Evolutionary conservation across 2,329 filamentous ascomycete genomes (phyloP), one percentile per base, ranked within the genome.

Genomic region (Fusarium longipes): DNA sequence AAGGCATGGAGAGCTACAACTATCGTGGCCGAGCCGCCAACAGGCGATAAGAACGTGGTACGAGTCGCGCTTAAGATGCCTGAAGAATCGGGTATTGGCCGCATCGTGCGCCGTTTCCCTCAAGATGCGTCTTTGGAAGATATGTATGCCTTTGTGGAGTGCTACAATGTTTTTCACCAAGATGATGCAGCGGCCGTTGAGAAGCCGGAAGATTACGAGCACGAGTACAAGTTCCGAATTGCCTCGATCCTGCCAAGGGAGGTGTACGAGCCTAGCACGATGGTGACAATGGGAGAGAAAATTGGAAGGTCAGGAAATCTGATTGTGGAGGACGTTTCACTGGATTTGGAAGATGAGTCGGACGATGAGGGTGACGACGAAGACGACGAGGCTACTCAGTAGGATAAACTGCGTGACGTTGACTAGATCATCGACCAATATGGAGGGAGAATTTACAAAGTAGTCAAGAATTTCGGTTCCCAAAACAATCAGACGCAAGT

Each of bases 141-240:
- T 73, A 81, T 99, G 8, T 98, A 98, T 77, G 96, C 95, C 1
- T 97, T 97, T 79, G 93, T 98, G 4, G 96, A 99, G 75, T 98
- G 95, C 79, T 90, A 93, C 76, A 89, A 93, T 51, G 71, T 91
- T 8, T 71, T 93, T 5, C 78, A 85, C 33, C 78, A 79, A 3
- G 77, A 74, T 22, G 77, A 77, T 18, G 69, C 54, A 25, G 51
- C 64, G 15, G 73, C 62, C 30, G 68, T 67, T 47, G 74, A 70
- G 29, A 67, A 87, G 70, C 93, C 93, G 0, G 81, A 84, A 22
- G 87, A 81, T 14, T 98, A 96, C 75, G 83, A 89, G 68, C 94
- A 98, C 77, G 83, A 89, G 70, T 99, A 96, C 80, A 81, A 81
- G n/a, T 99, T 99, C 79, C 87, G 87, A 57, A 87, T 99, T 42